Evolutionary conservation across 805 yeast species (phyloP).

Genomic region (Barnettozyma botsteinii): DNA sequence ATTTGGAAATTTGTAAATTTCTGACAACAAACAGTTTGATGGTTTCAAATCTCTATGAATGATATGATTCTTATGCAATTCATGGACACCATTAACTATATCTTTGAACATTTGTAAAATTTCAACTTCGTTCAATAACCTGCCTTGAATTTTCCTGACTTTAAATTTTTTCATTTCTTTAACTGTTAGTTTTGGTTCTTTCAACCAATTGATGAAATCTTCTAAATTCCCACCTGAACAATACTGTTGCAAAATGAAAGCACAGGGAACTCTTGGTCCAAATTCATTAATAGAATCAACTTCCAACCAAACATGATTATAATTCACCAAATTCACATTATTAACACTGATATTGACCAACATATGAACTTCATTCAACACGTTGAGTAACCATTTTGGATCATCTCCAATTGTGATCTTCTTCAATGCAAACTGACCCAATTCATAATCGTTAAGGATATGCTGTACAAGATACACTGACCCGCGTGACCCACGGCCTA

Average conservation of each 20-base stretch:
- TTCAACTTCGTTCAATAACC: conserved; percentile 46
- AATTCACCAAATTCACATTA: conserved; percentile 62
- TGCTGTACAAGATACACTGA: conserved; percentile 82
- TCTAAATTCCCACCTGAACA: conserved; percentile 88
- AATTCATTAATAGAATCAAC: conserved; percentile 46
- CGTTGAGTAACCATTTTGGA: conserved; percentile 59
- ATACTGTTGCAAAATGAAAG: conserved; percentile 78
- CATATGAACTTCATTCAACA: conserved; percentile 72
- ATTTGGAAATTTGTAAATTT: conserved; percentile 16
- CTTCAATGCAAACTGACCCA: conserved; percentile 81
- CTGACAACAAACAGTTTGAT: conserved; percentile 65
- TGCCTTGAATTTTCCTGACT: conserved; percentile 25
- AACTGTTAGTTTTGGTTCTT: conserved; percentile 33
- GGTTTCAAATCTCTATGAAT: conserved; percentile 90
- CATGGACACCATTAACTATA: conserved; percentile 61
- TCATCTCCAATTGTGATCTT: conserved; percentile 81
- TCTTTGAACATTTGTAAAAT: conserved; percentile 65
- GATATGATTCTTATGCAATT: conserved; percentile 67
- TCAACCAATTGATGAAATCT: conserved; percentile 42
- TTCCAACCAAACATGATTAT: conserved; percentile 92
- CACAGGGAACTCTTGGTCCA: conserved; percentile 60
- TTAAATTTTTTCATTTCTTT: conserved; percentile 33
- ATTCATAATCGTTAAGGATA: conserved; percentile 57
- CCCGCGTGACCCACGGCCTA: conserved; percentile 85
- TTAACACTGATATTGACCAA: conserved; percentile 44